Percentiles rank a stretch among this genome's conserved stretches.
phyloP scores from a whole-genome alignment of 1,284 basidiomycete genomes.

The Pisolithus thermaeus region DNA sequence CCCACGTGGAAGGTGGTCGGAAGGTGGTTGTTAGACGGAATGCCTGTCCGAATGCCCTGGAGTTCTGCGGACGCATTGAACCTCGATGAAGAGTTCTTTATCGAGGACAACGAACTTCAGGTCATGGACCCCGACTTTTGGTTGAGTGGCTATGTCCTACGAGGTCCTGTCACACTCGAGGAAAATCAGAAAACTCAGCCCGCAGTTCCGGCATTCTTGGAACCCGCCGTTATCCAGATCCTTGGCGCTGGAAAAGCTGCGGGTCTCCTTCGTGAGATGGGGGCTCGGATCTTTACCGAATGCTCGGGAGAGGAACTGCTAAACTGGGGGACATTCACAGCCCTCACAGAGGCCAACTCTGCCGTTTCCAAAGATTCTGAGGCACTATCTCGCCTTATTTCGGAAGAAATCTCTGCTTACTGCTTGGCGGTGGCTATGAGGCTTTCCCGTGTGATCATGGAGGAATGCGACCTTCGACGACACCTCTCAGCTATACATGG shows the following conservation, averaged over 20 bases:
- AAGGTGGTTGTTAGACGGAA: constrained; percentile 70
- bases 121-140: constrained; percentile 74
- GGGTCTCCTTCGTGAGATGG: constrained; percentile 57
- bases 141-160: constrained; percentile 64
- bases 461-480: constrained; percentile 64
- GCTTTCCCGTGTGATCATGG: constrained; percentile 54
- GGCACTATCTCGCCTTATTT: constrained; percentile 54
- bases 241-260: constrained; percentile 75
- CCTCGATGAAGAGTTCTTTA: constrained; percentile 76
- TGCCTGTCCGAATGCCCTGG: constrained; percentile 47
- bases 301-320: constrained; percentile 16
- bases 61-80: constrained; percentile 22
- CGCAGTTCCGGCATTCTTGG: constrained; percentile 56
- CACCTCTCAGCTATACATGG: constrained; percentile 73
- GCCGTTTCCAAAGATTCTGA: constrained; percentile 44
- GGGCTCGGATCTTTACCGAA: constrained; percentile 21
- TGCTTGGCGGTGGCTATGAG: constrained; percentile 52
- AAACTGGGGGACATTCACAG: constrained; percentile 28
- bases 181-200: constrained; percentile 30
- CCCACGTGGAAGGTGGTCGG: constrained; percentile 73
- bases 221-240: constrained; percentile 50
- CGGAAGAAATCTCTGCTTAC: constrained; percentile 55
- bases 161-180: constrained; percentile 33
- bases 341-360: constrained; percentile 24
- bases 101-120: constrained; percentile 63